Evolutionary conservation across 371 early-diverging fungal genomes (phyloP), one percentile per base, ranked within the genome.

Genomic region (Thermomucor indicae-seudaticae): DNA sequence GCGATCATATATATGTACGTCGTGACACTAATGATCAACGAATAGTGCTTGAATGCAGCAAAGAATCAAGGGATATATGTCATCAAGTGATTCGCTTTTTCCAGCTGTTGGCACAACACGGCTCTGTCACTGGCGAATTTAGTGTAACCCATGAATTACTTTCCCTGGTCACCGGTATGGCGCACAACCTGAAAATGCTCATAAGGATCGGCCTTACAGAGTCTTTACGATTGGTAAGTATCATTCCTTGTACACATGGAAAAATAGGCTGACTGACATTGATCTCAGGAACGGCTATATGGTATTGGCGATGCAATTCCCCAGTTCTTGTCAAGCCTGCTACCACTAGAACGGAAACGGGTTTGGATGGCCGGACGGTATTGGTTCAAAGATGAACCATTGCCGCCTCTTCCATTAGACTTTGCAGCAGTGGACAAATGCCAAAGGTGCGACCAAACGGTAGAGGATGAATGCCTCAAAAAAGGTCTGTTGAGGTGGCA

Each of bases 101-200:
- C 35, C 48, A 60, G 23, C 40, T 71, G 30, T 69, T 97, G 38
- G 74, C 86, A 5, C 84, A 88, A 45, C 80, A 48, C 17, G 52
- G 51, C 6, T 40, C 44, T 27, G n/a, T 24, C 85, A 1, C 79
- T 49, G 81, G 40, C 78, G 79, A 31, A 20, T 63, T 78, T 20
- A 90, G 82, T 11, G 85, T 85, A 58, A 92, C 94, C 1, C 89
- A 95, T 57, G 92, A 93, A 52, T 64, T 97, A 53, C 72, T 96
- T 43, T 76, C 86, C 11, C 68, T 95, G 17, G 93, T 97, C 2
- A 94, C 97, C 34, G 82, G 84, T 24, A 78, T 75, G 17, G 75
- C 75, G 7, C 71, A 75, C 35, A 62, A 64, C 16, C 45, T 75
- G 25, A 75, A 75, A 47, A 54, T 53, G 12, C 42, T 75, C 24